Evolutionary conservation across 305 asterid species (phyloP).

Genomic region (Petunia hybrid): DNA sequence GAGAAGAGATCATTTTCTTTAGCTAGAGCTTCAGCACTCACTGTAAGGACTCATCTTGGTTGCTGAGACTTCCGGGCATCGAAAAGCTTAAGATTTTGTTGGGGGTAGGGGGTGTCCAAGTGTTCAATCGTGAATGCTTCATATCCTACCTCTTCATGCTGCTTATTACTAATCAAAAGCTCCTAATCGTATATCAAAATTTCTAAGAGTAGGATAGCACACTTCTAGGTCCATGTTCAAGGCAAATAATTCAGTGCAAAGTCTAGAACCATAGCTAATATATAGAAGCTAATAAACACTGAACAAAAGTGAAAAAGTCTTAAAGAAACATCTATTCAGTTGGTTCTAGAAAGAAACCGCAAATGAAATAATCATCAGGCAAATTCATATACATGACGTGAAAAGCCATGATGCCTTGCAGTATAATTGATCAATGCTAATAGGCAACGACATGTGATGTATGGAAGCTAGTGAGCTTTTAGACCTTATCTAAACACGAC

Average conservation of each 20-base stretch:
- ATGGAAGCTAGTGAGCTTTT: conserved; percentile 5
- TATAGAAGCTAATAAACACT: neutral
- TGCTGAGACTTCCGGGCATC: neutral
- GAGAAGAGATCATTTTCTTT: no score
- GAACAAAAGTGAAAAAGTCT: neutral
- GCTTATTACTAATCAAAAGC: neutral
- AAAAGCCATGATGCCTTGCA: neutral
- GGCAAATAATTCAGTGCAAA: neutral
- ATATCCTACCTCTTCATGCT: neutral
- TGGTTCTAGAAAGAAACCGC: neutral
- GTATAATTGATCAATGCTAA: neutral
- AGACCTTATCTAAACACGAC: neutral
- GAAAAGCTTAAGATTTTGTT: conserved; percentile 8
- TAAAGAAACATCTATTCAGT: neutral
- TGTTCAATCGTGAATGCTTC: neutral
- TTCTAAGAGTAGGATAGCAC: conserved; percentile 11
- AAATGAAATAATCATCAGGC: neutral
- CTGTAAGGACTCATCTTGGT: conserved; percentile 1
- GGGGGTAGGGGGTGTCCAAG: neutral
- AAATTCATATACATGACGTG: neutral
- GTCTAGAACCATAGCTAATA: neutral
- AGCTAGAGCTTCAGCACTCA: neutral
- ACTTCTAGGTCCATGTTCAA: neutral
- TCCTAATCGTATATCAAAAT: neutral
- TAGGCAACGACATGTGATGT: neutral